A percentile compares a stretch with the other conserved stretches of the same genome.
Conservation (phyloP, 306 rosid species). For the Fragaria nilgerrensis region DNA sequence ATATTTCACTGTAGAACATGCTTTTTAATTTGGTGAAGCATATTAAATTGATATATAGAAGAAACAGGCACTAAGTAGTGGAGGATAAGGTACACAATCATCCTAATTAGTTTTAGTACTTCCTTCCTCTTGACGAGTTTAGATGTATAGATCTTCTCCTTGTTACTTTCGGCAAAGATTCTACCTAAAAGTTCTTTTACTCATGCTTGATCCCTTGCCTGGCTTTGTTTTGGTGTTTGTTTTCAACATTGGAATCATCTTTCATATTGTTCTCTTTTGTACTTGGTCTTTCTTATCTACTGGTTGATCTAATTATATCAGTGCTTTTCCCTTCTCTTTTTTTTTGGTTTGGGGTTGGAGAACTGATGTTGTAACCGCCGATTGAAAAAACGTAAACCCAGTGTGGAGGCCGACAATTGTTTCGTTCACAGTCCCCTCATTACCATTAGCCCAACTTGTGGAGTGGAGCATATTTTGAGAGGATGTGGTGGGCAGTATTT, state of each 20-base stretch:
- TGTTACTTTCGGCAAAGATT: neutral
- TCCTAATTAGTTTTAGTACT: neutral
- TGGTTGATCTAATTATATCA: neutral
- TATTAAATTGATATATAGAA: neutral
- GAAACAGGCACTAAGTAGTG: neutral
- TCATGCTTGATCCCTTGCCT: neutral
- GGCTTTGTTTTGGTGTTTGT: neutral
- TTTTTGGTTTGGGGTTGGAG: neutral
- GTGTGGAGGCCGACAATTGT: neutral
- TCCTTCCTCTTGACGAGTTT: neutral
- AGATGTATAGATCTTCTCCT: neutral
- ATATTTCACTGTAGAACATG: neutral
- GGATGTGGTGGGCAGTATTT: neutral
- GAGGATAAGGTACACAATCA: neutral
- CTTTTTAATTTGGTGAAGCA: neutral
- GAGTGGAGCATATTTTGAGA: neutral
- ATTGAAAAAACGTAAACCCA: neutral
- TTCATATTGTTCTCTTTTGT: neutral
- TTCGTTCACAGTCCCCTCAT: neutral
- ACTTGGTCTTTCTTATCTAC: neutral
- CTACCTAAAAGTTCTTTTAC: neutral
- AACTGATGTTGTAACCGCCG: neutral
- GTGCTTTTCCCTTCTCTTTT: neutral
- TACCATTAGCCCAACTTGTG: neutral
- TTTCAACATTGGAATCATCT: neutral